Percentiles rank a stretch among this genome's conserved stretches.
phyloP scores from a whole-genome alignment of 1,284 basidiomycete species.

The Coriolopsis trogii region DNA sequence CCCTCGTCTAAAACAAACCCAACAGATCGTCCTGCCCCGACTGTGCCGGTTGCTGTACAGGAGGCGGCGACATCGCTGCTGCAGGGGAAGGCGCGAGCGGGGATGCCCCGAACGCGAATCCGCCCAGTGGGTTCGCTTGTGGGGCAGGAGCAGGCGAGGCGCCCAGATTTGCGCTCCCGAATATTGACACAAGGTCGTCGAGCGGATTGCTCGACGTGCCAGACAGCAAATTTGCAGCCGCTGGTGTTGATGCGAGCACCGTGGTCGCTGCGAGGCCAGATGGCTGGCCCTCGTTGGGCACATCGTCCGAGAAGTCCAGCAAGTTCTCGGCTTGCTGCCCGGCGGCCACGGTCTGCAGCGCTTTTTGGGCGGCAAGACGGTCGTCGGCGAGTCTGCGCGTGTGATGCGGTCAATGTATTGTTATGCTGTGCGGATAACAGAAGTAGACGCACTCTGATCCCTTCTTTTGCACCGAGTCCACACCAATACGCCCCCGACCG shows the following conservation, averaged over 20 bases:
- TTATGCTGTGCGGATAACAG: background rate
- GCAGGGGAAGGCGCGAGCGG: constrained; percentile 25
- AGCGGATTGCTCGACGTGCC: constrained; percentile 85
- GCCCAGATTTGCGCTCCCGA: constrained; percentile 55
- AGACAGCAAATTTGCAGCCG: constrained; percentile 68
- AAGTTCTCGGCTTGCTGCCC: constrained; percentile 94
- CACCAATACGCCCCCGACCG: constrained; percentile 83
- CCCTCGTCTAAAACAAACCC: constrained; percentile 48
- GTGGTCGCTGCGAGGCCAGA: constrained; percentile 77
- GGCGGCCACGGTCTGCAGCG: constrained; percentile 85
- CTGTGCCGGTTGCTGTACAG: constrained; percentile 33
- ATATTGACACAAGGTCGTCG: constrained; percentile 90
- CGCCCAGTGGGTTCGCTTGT: constrained; percentile 23
- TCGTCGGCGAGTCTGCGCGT: constrained; percentile 55
- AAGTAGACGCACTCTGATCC: constrained; percentile 56
- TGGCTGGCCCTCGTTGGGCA: constrained; percentile 60
- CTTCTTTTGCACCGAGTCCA: constrained; percentile 78
- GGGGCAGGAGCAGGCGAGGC: constrained; percentile 24
- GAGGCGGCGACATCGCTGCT: constrained; percentile 20
- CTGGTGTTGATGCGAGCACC: constrained; percentile 67
- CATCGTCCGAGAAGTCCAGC: constrained; percentile 88
- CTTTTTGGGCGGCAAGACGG: constrained; percentile 75
- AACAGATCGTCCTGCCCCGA: constrained; percentile 49
- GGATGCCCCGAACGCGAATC: constrained; percentile 16
- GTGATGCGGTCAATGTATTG: constrained; percentile 8